Evolutionary conservation across 2,329 filamentous ascomycete genomes (phyloP).

Genomic region (Rasamsonia emersonii): DNA sequence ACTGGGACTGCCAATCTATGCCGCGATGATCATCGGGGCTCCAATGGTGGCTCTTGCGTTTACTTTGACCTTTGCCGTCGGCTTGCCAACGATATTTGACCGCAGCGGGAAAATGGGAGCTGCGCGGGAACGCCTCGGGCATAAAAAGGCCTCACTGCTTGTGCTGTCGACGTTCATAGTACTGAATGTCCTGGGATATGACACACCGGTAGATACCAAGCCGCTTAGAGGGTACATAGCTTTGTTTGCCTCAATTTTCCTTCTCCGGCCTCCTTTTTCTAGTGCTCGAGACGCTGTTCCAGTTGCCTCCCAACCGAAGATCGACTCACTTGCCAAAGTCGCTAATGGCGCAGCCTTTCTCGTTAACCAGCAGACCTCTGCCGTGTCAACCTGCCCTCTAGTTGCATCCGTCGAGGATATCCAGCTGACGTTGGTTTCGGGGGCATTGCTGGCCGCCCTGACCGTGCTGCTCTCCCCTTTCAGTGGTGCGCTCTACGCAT

Average conservation of each 20-base stretch:
- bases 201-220: conserved; percentile 25
- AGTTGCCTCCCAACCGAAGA: conserved; percentile 4
- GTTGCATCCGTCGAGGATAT: conserved; percentile 16
- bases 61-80: conserved; percentile 39
- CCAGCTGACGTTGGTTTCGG: conserved; percentile 20
- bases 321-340: conserved; percentile 5
- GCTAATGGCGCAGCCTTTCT: conserved; percentile 5
- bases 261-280: conserved; percentile 41
- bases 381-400: conserved; percentile 11
- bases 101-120: conserved; percentile 7
- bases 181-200: conserved; percentile 21
- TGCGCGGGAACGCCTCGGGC: conserved; percentile 14
- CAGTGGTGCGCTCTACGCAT: conserved; percentile 11
- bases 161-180: conserved; percentile 17
- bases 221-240: conserved; percentile 40
- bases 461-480: conserved; percentile 15
- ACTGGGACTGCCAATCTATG: conserved; percentile 47
- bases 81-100: conserved; percentile 26
- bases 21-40: conserved; percentile 47
- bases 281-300: conserved; percentile 12
- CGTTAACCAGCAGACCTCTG: conserved; percentile 12
- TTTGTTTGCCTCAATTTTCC: conserved; percentile 37
- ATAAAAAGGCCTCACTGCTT: conserved; percentile 20
- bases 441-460: conserved; percentile 16
- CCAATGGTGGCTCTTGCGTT: conserved; percentile 45